Percentiles rank a stretch among this genome's conserved stretches.
Evolutionary conservation across 495 filamentous ascomycete species (phyloP).

Genomic region (Podospora pseudopauciseta): DNA sequence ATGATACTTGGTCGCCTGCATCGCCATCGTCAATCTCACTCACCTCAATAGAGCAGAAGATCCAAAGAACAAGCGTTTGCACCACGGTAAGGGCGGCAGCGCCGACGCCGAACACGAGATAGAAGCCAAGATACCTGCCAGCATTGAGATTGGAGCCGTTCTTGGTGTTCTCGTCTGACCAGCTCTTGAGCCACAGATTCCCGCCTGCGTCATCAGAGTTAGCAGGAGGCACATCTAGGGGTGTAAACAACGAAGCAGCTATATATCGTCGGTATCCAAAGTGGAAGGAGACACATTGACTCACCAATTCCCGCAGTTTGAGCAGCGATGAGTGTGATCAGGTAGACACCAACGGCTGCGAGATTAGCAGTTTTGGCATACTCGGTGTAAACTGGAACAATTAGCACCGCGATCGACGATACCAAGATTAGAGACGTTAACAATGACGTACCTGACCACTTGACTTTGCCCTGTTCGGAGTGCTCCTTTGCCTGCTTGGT

Average conservation of each 20-base stretch:
- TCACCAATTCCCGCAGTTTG: slow-evolving; percentile 72
- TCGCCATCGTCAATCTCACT: slow-evolving; percentile 21
- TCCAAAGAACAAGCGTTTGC: slow-evolving; percentile 95
- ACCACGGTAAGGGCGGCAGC: slow-evolving; percentile 78
- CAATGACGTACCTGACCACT: slow-evolving; percentile 62
- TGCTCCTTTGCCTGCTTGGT: slow-evolving; percentile 83
- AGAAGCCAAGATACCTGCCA: slow-evolving; percentile 90
- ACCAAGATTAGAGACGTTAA: neutral
- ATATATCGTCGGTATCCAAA: neutral
- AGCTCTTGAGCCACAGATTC: slow-evolving; percentile 89
- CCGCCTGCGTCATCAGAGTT: slow-evolving; percentile 41
- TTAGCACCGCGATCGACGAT: slow-evolving; percentile 23
- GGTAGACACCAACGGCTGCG: slow-evolving; percentile 75
- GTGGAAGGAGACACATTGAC: slow-evolving; percentile 27
- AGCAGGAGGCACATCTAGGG: slow-evolving; percentile 2
- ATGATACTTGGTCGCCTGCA: slow-evolving; percentile 6
- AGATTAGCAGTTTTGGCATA: slow-evolving; percentile 95
- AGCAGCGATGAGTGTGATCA: slow-evolving; percentile 68
- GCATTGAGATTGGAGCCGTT: slow-evolving; percentile 65
- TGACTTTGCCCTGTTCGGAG: slow-evolving; percentile 91
- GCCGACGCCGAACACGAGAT: slow-evolving; percentile 92
- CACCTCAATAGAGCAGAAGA: slow-evolving; percentile 97
- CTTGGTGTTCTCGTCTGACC: slow-evolving; percentile 74
- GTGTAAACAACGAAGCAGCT: neutral
- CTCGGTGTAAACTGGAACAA: slow-evolving; percentile 62